Conservation (phyloP, 2,329 filamentous ascomycete species). For the Paracoccidioides lutzii region DNA sequence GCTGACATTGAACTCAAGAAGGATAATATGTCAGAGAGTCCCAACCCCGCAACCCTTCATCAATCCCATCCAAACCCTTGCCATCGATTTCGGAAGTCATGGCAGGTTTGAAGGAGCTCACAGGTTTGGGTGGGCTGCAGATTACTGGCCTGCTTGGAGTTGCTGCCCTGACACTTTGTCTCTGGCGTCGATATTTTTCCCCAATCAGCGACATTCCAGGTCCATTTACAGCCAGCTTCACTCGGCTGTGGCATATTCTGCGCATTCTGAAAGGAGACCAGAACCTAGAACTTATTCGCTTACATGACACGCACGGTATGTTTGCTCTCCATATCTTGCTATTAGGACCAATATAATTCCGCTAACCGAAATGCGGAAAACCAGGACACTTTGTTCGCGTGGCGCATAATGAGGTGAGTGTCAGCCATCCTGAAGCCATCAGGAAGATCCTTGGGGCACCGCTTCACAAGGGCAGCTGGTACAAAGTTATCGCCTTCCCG, state of each 20-base stretch:
- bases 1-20: no score
- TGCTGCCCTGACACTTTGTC: background rate
- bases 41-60: no score
- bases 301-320: conserved; percentile 30
- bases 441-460: conserved; percentile 23
- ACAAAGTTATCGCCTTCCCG: conserved; percentile 26
- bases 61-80: background rate
- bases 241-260: conserved; percentile 29
- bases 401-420: conserved; percentile 32
- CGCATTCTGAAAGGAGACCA: conserved; percentile 28
- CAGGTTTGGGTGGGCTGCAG: background rate
- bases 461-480: conserved; percentile 25
- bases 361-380: background rate
- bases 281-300: conserved; percentile 24
- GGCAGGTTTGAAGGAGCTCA: background rate
- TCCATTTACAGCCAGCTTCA: conserved; percentile 30
- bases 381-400: conserved; percentile 33
- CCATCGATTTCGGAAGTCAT: background rate
- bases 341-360: background rate
- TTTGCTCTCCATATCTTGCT: background rate
- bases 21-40: no score
- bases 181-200: conserved; percentile 34
- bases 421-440: conserved; percentile 32
- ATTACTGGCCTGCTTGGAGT: background rate
- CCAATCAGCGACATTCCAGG: conserved; percentile 32